A percentile compares a stretch with the other conserved stretches of the same genome.
These are phyloP conservation scores for Ramularia endophylla DNA, from an alignment of 2,329 filamentous ascomycete genomes.

Conservation along the genomic window DNA sequence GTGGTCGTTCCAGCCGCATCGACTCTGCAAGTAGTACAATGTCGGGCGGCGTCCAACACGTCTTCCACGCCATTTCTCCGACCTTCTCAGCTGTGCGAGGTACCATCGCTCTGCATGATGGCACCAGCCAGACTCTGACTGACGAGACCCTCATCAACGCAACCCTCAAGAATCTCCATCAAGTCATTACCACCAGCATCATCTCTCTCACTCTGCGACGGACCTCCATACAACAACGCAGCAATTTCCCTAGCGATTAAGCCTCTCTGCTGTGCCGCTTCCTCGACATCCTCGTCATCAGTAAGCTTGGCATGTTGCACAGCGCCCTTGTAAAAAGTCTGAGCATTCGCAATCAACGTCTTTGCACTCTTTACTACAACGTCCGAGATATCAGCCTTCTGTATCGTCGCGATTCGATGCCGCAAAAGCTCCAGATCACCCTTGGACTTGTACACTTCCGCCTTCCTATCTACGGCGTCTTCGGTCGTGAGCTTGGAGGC, in stretches of 20 bases:
- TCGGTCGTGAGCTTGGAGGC: slow-evolving; percentile 45
- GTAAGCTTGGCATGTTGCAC: slow-evolving; percentile 20
- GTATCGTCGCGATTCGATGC: slow-evolving; percentile 41
- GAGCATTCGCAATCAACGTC: slow-evolving; percentile 50
- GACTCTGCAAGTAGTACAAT: no score
- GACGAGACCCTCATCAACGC: slow-evolving; percentile 49
- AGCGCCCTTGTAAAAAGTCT: slow-evolving; percentile 53
- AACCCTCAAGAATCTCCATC: slow-evolving; percentile 42
- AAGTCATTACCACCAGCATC: slow-evolving; percentile 34
- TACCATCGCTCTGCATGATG: slow-evolving; percentile 4
- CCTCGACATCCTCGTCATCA: slow-evolving; percentile 30
- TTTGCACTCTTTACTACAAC: slow-evolving; percentile 37
- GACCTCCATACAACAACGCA: slow-evolving; percentile 35
- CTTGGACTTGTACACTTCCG: slow-evolving; percentile 46
- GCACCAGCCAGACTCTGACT: slow-evolving; percentile 19
- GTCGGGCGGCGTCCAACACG: no score
- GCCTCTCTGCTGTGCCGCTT: slow-evolving; percentile 35
- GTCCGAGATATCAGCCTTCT: slow-evolving; percentile 35
- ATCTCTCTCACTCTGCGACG: slow-evolving; percentile 29
- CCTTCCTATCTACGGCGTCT: slow-evolving; percentile 39
- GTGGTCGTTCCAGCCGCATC: no score
- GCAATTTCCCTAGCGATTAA: slow-evolving; percentile 35
- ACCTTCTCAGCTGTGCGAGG: no score
- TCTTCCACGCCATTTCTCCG: no score
- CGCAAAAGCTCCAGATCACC: slow-evolving; percentile 53